Evolutionary conservation across 140 eudicot species (phyloP).

Genomic region (Senecio squalidus): DNA sequence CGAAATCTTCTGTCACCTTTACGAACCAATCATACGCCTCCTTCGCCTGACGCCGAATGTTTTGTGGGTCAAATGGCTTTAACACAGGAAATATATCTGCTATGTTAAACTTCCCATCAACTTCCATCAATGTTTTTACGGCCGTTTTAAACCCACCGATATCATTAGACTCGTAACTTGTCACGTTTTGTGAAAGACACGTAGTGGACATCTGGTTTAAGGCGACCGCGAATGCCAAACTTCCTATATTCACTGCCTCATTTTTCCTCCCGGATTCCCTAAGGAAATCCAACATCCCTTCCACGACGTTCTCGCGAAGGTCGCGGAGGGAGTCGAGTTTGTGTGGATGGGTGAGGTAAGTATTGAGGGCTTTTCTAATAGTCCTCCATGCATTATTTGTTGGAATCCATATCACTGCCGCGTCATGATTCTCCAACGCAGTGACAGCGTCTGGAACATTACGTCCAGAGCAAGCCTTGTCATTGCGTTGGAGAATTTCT

Average conservation of each 20-base stretch:
- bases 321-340: slow-evolving; percentile 23
- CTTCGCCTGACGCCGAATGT: slow-evolving; percentile 20
- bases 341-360: slow-evolving; percentile 19
- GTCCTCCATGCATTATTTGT: slow-evolving; percentile 19
- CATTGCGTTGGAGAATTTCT: slow-evolving; percentile 38
- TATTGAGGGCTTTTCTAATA: slow-evolving; percentile 21
- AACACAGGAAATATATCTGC: slow-evolving; percentile 31
- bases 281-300: slow-evolving; percentile 18
- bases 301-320: too few relatives aligned
- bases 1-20: slow-evolving; percentile 9
- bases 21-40: slow-evolving; percentile 34
- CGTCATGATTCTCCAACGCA: slow-evolving; percentile 10
- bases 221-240: slow-evolving; percentile 28
- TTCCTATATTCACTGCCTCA: slow-evolving; percentile 21
- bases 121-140: slow-evolving; percentile 26
- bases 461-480: slow-evolving; percentile 40
- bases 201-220: slow-evolving; percentile 41
- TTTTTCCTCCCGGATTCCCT: neutral
- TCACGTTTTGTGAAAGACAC: slow-evolving; percentile 25
- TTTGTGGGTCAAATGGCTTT: slow-evolving; percentile 35
- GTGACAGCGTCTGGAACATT: slow-evolving; percentile 25
- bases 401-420: slow-evolving; percentile 23
- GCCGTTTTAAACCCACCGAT: slow-evolving; percentile 21
- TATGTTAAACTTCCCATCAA: slow-evolving; percentile 33
- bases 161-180: slow-evolving; percentile 12